phyloP scores from a whole-genome alignment of 2,329 filamentous ascomycete species.

The Diaporthe citrichinensis region DNA sequence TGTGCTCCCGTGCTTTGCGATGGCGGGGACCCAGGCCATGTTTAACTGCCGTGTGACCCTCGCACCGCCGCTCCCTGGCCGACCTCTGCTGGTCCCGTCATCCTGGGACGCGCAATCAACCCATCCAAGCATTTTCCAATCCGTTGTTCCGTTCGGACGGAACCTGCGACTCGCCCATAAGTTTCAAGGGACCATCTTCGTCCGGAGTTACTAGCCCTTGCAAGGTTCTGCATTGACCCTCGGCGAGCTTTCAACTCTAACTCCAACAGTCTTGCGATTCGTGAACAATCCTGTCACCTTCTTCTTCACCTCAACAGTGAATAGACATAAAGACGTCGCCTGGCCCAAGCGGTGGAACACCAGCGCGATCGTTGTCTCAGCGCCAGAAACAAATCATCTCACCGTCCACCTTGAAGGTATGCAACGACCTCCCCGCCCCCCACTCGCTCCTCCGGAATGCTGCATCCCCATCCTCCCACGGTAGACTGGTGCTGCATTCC shows the following conservation, averaged over 20 bases:
- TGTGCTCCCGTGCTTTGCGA: neutral
- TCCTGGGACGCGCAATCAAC: conserved; percentile 29
- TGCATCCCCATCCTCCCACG: neutral
- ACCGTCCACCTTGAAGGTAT: neutral
- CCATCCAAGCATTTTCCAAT: conserved; percentile 13
- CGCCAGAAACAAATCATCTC: conserved; percentile 10
- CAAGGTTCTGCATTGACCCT: neutral
- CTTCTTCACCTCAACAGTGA: neutral
- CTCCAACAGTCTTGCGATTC: neutral
- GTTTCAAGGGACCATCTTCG: conserved; percentile 12
- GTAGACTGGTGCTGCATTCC: neutral
- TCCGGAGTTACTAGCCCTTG: neutral
- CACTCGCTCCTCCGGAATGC: neutral
- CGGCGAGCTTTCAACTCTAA: neutral
- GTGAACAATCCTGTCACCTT: neutral
- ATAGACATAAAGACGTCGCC: conserved; percentile 1
- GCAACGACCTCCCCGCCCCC: neutral
- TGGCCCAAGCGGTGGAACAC: conserved; percentile 26
- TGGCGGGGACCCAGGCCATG: conserved; percentile 16
- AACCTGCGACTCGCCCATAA: conserved; percentile 7
- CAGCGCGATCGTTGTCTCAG: conserved; percentile 2
- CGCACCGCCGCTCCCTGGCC: conserved; percentile 20
- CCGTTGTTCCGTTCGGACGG: conserved; percentile 4
- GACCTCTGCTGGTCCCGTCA: conserved; percentile 10
- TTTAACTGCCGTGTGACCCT: conserved; percentile 33